Percentiles rank a stretch among this genome's conserved stretches.
These are phyloP conservation scores for Pseudocercospora cruenta DNA, from an alignment of 2,329 filamentous ascomycete genomes.

Conservation along the genomic window DNA sequence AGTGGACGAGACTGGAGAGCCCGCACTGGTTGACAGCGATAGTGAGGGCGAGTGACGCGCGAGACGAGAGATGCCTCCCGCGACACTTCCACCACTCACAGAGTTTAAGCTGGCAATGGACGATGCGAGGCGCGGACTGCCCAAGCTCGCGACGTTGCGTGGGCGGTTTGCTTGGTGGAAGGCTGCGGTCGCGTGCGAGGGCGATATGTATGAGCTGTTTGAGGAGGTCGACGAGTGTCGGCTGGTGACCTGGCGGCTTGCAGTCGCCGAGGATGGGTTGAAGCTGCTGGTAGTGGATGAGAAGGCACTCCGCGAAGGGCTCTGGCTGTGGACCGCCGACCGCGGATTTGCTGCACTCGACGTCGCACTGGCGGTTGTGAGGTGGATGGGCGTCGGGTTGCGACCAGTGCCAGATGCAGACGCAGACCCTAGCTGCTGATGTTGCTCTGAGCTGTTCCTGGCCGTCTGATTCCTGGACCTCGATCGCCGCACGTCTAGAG, in stretches of 20 bases:
- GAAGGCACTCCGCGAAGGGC: slow-evolving; percentile 54
- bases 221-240: slow-evolving; percentile 61
- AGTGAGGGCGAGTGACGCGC: slow-evolving; percentile 64
- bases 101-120: slow-evolving; percentile 57
- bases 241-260: slow-evolving; percentile 54
- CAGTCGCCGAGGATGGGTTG: slow-evolving; percentile 54
- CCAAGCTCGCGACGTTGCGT: slow-evolving; percentile 59
- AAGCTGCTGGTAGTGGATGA: slow-evolving; percentile 58
- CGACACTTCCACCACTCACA: slow-evolving; percentile 54
- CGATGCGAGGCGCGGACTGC: slow-evolving; percentile 58
- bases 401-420: slow-evolving; percentile 60
- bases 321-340: slow-evolving; percentile 46
- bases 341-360: not conserved
- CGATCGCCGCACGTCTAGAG: slow-evolving; percentile 21
- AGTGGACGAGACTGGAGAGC: slow-evolving; percentile 57
- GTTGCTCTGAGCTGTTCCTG: slow-evolving; percentile 6
- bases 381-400: slow-evolving; percentile 60
- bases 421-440: slow-evolving; percentile 59
- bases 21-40: slow-evolving; percentile 56
- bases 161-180: slow-evolving; percentile 61
- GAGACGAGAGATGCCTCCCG: slow-evolving; percentile 60
- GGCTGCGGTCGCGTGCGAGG: slow-evolving; percentile 57
- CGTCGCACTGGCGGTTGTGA: slow-evolving; percentile 44
- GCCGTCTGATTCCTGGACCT: slow-evolving; percentile 1
- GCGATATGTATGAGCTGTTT: slow-evolving; percentile 58